Conservation (phyloP, 164 flowering plant genomes). For the Nelumbo lutea region DNA sequence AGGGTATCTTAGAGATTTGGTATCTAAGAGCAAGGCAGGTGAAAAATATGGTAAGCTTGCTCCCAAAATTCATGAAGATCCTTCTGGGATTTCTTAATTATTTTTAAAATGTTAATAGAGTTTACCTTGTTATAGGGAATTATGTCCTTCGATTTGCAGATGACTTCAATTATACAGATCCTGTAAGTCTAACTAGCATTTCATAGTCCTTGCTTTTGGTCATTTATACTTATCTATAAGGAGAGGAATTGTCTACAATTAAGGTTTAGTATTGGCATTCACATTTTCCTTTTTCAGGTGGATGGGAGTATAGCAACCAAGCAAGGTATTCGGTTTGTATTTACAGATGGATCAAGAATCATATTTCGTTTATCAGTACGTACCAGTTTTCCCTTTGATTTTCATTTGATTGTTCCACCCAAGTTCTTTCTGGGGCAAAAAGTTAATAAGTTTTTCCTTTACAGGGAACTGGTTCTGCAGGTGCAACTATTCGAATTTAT, state of each 20-base stretch:
- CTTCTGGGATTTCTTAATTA: background rate
- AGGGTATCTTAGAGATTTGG: conserved; percentile 64
- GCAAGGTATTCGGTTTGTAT: conserved; percentile 94
- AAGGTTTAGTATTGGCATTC: conserved; percentile 7
- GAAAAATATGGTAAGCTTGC: conserved; percentile 67
- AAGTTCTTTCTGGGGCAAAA: background rate
- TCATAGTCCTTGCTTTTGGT: background rate
- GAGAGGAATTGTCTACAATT: background rate
- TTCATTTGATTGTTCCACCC: background rate
- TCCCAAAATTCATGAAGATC: background rate
- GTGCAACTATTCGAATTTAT: conserved; percentile 87
- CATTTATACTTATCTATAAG: background rate
- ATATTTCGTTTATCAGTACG: conserved; percentile 91
- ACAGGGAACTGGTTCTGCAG: conserved; percentile 99
- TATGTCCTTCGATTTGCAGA: conserved; percentile 86
- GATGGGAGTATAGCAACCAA: conserved; percentile 91
- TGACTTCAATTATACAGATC: conserved; percentile 90
- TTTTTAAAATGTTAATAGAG: conserved; percentile 12
- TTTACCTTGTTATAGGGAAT: conserved; percentile 41
- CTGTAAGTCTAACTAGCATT: conserved; percentile 50
- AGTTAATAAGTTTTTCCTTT: conserved; percentile 4
- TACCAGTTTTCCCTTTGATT: background rate
- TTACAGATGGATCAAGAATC: conserved; percentile 93
- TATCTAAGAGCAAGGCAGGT: conserved; percentile 72
- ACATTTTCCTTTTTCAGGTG: conserved; percentile 39